Evolutionary conservation across 495 filamentous ascomycete genomes (phyloP).

Genomic region (Aspergillus wentii): DNA sequence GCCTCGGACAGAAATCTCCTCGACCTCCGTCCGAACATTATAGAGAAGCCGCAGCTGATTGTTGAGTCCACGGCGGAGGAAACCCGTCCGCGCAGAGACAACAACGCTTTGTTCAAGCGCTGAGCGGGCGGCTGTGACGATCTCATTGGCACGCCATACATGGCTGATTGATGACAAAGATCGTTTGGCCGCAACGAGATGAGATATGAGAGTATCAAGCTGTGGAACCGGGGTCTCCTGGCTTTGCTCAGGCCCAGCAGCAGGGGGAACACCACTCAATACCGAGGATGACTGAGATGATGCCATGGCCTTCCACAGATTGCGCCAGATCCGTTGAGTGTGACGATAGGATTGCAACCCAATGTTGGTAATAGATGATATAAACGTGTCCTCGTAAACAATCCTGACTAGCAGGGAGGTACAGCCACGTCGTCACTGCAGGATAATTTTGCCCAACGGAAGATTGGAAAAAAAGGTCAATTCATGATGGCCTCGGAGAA

Average conservation of each 20-base stretch:
- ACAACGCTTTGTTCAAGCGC: conserved; percentile 77
- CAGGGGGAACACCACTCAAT: conserved; percentile 11
- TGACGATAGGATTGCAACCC: no score
- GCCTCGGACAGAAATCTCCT: conserved; percentile 45
- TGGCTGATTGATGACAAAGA: conserved; percentile 82
- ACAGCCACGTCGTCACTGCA: no score
- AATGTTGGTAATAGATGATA: no score
- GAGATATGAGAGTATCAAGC: conserved; percentile 70
- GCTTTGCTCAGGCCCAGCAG: conserved; percentile 7
- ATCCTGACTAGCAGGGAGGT: no score
- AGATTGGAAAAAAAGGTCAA: no score
- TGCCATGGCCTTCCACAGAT: no score
- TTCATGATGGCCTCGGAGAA: no score
- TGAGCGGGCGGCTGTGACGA: conserved; percentile 70
- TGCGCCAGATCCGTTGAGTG: no score
- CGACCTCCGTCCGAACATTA: conserved; percentile 59
- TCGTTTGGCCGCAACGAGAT: conserved; percentile 85
- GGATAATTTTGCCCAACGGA: no score
- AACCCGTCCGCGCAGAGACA: conserved; percentile 70
- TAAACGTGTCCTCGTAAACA: no score
- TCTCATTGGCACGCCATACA: conserved; percentile 82
- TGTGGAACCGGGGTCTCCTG: conserved; percentile 23
- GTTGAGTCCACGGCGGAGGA: conserved; percentile 66
- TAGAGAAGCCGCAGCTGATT: conserved; percentile 68
- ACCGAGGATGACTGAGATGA: conserved; percentile 26